Evolutionary conservation across 495 filamentous ascomycete genomes (phyloP).

Genomic region (Aspergillus diversus): DNA sequence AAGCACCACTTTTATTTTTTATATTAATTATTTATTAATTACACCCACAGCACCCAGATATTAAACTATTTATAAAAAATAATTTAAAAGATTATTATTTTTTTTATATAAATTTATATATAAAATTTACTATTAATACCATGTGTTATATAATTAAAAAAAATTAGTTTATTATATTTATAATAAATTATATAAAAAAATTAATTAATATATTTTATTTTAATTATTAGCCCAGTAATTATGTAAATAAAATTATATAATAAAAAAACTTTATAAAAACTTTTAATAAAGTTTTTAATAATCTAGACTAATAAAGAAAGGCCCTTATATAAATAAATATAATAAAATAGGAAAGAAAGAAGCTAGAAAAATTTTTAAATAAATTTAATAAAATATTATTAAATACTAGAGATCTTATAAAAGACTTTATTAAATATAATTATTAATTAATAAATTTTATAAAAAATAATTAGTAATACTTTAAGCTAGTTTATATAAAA

Average conservation of each 20-base stretch:
- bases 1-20: neutral
- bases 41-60: neutral
- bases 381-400: neutral
- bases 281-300: neutral
- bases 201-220: neutral
- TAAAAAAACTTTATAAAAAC: neutral
- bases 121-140: slow-evolving; percentile 1
- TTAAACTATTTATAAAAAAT: neutral
- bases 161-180: neutral
- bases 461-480: neutral
- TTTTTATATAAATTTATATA: slow-evolving; percentile 1
- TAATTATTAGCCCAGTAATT: neutral
- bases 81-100: neutral
- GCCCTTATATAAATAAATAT: neutral
- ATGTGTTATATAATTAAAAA: neutral
- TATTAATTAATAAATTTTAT: neutral
- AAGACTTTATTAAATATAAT: neutral
- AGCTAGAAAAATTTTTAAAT: neutral
- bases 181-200: neutral
- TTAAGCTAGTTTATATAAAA: neutral
- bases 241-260: neutral
- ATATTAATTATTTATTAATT: neutral
- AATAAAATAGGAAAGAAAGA: neutral
- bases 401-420: neutral
- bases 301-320: neutral